Evolutionary conservation across 2,329 filamentous ascomycete genomes (phyloP), one percentile per base, ranked within the genome.

Genomic region (Fusarium sp.): DNA sequence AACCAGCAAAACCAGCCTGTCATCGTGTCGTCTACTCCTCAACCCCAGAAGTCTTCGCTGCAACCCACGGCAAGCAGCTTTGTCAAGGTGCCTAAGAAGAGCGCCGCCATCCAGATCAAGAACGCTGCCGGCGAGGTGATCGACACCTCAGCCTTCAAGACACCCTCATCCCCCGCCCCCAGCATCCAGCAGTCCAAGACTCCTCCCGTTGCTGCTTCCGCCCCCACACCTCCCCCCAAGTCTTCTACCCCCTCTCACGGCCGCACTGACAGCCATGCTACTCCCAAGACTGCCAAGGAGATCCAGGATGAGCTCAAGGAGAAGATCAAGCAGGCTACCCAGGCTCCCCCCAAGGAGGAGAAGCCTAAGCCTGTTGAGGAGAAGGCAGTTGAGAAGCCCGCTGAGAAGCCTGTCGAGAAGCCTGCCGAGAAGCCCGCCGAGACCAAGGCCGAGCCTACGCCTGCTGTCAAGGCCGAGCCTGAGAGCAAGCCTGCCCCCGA

Each of bases 291-390:
- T 2, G 90, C 90, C 38, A 93, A 96, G 81, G 93, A 98, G 84
- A 94, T 94, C 72, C 92, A 92, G 68, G 90, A 94, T 74, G 95
- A 97, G 84, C 93, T 95, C 79, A 93, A 93, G 82, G 91, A 93
- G 81, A 92, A 94, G 81, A 92, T 97, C 80, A 90, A 92, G 80
- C 89, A 90, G 62, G 90, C 91, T 65, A 86, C 86, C 3, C 82
- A 84, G 63, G 81, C 80, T 22, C 76, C 80, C 30, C 81, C 69
- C 73, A 80, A 27, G 79, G 79, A 83, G 63, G 79, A 79, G 12
- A 76, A 81, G 33, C 69, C 76, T 12, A 80, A 80, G 66, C 30
- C 75, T 7, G 63, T 45, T 22, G 76, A 76, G 58, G 72, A 66
- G 59, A 40, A 50, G 22, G 8, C 63, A 6, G 33, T 43, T 27